These are phyloP conservation scores for Primulina tabacum DNA, from an alignment of 257 asterid genomes.

Conservation along the genomic window DNA sequence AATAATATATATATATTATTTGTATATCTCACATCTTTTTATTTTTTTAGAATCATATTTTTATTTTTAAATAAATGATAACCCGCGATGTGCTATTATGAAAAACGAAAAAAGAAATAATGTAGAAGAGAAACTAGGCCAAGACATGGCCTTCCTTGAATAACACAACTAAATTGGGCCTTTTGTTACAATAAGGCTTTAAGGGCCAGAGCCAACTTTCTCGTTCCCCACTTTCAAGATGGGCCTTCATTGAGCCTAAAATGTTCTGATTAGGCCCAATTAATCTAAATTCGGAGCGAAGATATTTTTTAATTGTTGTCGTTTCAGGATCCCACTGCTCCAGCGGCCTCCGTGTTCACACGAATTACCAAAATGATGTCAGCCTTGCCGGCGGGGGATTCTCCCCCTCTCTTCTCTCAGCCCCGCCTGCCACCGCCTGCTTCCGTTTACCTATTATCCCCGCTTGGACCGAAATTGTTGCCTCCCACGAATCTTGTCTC, in stretches of 20 bases:
- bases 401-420: slow-evolving; percentile 32
- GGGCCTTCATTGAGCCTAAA: background rate
- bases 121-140: too few relatives aligned
- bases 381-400: slow-evolving; percentile 26
- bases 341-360: background rate
- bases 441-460: slow-evolving; percentile 25
- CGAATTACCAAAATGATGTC: slow-evolving; percentile 34
- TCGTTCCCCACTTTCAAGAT: too few relatives aligned
- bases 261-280: background rate
- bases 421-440: slow-evolving; percentile 26
- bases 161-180: too few relatives aligned
- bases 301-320: background rate
- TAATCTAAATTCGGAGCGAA: slow-evolving; percentile 15
- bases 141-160: too few relatives aligned
- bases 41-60: too few relatives aligned
- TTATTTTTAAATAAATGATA: too few relatives aligned
- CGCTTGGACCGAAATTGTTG: slow-evolving; percentile 19
- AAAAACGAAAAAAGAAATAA: too few relatives aligned
- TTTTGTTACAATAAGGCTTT: too few relatives aligned
- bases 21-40: too few relatives aligned
- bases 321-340: background rate
- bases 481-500: slow-evolving; percentile 14
- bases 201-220: too few relatives aligned
- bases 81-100: too few relatives aligned
- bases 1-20: too few relatives aligned